A percentile compares a stretch with the other conserved stretches of the same genome.
Evolutionary conservation across 306 rosid genomes (phyloP).

Genomic region (Dalbergia cultrata): DNA sequence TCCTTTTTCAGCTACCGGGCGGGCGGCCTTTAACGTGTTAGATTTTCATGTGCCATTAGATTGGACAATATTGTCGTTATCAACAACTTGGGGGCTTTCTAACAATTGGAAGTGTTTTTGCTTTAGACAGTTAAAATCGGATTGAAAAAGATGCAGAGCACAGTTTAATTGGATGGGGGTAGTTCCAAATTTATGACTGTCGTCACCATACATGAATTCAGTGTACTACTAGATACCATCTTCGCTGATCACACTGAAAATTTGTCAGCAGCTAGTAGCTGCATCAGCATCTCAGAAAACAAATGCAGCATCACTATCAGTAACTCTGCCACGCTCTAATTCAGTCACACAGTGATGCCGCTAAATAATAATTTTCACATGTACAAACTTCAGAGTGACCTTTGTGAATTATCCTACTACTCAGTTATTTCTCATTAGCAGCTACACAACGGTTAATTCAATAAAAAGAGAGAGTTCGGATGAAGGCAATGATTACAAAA

Average conservation of each 20-base stretch:
- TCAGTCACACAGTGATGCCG: background rate
- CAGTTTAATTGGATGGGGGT: background rate
- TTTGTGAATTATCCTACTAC: background rate
- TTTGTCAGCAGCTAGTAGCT: background rate
- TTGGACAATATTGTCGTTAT: conserved; percentile 8
- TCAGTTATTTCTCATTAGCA: background rate
- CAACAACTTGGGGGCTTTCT: background rate
- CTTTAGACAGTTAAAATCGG: background rate
- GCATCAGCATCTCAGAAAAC: background rate
- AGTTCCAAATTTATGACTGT: conserved; percentile 12
- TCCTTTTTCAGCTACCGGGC: no score
- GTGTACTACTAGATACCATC: background rate
- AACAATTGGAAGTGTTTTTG: background rate
- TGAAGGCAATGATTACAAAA: background rate
- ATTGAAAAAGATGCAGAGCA: background rate
- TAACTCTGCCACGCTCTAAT: background rate
- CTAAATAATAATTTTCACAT: background rate
- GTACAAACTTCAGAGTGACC: background rate
- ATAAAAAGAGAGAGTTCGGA: background rate
- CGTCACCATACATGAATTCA: conserved; percentile 1
- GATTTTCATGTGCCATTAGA: background rate
- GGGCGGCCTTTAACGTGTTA: background rate
- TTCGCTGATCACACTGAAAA: background rate
- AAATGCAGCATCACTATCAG: conserved; percentile 8
- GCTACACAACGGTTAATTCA: background rate